These are phyloP conservation scores for Stereocaulon alpinum DNA, from an alignment of 495 filamentous ascomycete genomes.

Conservation along the genomic window DNA sequence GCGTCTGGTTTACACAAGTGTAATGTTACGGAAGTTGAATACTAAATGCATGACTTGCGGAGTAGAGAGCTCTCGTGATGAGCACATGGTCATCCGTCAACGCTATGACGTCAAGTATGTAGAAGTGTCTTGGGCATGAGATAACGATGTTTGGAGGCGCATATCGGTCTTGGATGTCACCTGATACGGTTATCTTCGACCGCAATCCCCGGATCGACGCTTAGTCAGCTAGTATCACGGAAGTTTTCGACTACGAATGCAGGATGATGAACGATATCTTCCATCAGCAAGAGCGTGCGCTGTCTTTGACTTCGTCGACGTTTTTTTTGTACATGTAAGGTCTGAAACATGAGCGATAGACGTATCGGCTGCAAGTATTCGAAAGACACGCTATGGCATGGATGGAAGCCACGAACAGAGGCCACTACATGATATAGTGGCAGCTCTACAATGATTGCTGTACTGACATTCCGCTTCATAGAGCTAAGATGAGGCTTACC, in stretches of 20 bases:
- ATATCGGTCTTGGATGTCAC: neutral
- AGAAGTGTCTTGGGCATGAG: neutral
- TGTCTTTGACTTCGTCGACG: no score
- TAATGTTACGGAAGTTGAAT: neutral
- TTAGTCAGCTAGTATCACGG: neutral
- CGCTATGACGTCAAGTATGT: slow-evolving; percentile 8
- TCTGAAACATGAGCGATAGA: no score
- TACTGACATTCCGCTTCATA: no score
- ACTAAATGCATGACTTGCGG: neutral
- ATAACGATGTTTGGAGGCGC: neutral
- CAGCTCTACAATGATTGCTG: no score
- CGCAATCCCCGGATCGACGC: neutral
- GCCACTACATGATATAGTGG: no score
- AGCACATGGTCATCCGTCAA: neutral
- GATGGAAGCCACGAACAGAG: no score
- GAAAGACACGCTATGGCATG: no score
- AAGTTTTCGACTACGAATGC: no score
- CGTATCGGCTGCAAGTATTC: no score
- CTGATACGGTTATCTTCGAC: neutral
- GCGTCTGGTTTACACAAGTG: neutral
- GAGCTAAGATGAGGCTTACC: no score
- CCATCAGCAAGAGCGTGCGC: no score
- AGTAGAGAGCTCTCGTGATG: neutral
- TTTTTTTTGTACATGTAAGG: no score
- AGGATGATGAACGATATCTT: neutral